Conservation (phyloP, 129 eudicot genomes). For the Ambrosia artemisiifolia region DNA sequence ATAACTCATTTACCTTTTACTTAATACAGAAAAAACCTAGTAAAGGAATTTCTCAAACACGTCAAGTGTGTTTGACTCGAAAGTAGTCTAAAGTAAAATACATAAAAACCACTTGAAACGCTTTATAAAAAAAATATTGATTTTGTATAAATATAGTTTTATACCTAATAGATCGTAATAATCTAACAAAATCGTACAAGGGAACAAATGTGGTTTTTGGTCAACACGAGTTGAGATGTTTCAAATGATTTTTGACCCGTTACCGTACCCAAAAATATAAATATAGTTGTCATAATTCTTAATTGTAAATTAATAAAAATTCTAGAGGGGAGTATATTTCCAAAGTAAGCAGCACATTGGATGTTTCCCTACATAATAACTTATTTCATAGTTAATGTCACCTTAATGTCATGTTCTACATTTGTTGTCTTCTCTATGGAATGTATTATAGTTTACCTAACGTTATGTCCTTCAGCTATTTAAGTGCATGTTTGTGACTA, state of each 20-base stretch:
- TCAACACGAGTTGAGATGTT: too few relatives aligned
- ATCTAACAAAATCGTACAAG: too few relatives aligned
- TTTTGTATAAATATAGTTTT: too few relatives aligned
- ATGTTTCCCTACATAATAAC: conserved; percentile 6
- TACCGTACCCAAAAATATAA: neutral
- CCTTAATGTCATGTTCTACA: conserved; percentile 4
- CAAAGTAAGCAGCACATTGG: conserved; percentile 9
- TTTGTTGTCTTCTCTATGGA: conserved; percentile 23
- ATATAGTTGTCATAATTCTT: neutral
- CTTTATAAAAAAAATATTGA: too few relatives aligned
- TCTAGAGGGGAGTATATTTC: neutral
- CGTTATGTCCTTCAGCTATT: conserved; percentile 12
- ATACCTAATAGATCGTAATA: too few relatives aligned
- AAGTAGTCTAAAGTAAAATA: too few relatives aligned
- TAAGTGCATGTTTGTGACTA: neutral
- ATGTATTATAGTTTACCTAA: conserved; percentile 18
- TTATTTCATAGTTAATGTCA: neutral
- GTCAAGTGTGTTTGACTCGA: too few relatives aligned
- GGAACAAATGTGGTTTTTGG: too few relatives aligned
- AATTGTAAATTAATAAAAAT: neutral
- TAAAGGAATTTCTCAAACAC: too few relatives aligned
- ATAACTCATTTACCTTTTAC: too few relatives aligned
- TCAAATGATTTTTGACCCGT: neutral
- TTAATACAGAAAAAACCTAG: too few relatives aligned
- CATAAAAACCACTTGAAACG: too few relatives aligned